Percentiles rank a stretch among this genome's conserved stretches.
These are phyloP conservation scores for Globisporangium orthogonon DNA, from an alignment of 352 stramenopile species.

Conservation along the genomic window DNA sequence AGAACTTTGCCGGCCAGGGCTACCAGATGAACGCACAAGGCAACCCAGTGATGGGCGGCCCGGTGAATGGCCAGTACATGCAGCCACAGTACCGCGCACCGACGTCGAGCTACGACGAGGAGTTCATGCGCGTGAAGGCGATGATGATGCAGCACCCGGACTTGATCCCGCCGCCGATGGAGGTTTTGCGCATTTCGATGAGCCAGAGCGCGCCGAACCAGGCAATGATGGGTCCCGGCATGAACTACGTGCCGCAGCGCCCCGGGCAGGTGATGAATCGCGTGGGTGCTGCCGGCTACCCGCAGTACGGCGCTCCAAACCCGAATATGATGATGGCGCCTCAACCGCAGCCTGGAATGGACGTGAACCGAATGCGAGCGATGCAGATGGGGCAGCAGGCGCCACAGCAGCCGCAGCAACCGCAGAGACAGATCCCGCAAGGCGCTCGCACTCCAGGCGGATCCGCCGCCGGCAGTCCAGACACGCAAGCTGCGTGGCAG, in stretches of 20 bases:
- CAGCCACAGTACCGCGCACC: constrained; percentile 52
- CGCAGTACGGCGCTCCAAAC: constrained; percentile 48
- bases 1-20: constrained; percentile 33
- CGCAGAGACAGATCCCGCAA: constrained; percentile 34
- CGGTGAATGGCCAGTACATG: constrained; percentile 55
- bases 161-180: constrained; percentile 80
- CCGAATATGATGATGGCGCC: constrained; percentile 65
- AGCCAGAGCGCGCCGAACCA: constrained; percentile 52
- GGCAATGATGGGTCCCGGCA: constrained; percentile 49
- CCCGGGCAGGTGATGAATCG: constrained; percentile 56
- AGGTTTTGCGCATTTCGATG: constrained; percentile 83
- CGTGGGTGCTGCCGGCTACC: constrained; percentile 37
- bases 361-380: constrained; percentile 32
- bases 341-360: constrained; percentile 29
- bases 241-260: constrained; percentile 62
- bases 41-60: constrained; percentile 21
- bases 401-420: constrained; percentile 8
- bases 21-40: constrained; percentile 60
- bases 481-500: constrained; percentile 74
- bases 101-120: constrained; percentile 77
- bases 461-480: constrained; percentile 23
- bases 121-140: constrained; percentile 82
- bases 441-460: constrained; percentile 29
- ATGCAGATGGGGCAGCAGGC: constrained; percentile 24
- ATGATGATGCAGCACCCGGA: constrained; percentile 88